Percentiles rank a stretch among this genome's conserved stretches.
These are phyloP conservation scores for Pleurotus djamor DNA, from an alignment of 768 basidiomycete genomes.

Conservation along the genomic window DNA sequence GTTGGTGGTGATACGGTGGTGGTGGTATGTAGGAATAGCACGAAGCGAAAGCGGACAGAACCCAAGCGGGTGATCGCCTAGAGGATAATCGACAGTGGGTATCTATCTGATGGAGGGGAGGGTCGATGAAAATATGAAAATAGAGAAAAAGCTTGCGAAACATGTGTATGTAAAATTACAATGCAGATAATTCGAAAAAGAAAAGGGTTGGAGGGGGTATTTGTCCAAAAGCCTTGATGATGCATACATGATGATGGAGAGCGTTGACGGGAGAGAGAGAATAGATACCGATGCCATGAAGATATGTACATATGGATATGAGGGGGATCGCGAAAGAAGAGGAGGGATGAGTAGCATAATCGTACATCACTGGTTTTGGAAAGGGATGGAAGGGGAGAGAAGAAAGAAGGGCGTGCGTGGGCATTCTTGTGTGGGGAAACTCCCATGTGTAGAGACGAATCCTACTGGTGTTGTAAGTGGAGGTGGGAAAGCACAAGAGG, in stretches of 20 bases:
- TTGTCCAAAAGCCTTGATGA: background rate
- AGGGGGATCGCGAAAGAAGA: background rate
- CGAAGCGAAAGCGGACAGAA: no score
- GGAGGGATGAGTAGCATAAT: background rate
- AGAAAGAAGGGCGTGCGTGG: background rate
- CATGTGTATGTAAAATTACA: no score
- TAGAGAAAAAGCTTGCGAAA: no score
- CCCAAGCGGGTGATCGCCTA: no score
- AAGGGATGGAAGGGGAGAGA: background rate
- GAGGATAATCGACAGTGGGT: no score
- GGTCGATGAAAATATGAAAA: no score
- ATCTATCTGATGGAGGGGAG: no score
- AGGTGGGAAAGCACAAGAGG: background rate
- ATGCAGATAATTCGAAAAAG: background rate
- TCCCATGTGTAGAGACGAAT: background rate
- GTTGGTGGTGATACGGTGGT: no score
- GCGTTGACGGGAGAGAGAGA: background rate
- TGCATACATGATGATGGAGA: background rate
- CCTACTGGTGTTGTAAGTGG: background rate
- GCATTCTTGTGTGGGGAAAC: background rate
- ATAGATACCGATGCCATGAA: slow-evolving; percentile 6
- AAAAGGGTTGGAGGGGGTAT: background rate
- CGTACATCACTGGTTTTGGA: background rate
- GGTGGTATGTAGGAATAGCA: no score
- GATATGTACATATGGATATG: slow-evolving; percentile 6